Evolutionary conservation across 176 grass and related monocot species (phyloP).

Genomic region (Hsuehochloa calcarea): DNA sequence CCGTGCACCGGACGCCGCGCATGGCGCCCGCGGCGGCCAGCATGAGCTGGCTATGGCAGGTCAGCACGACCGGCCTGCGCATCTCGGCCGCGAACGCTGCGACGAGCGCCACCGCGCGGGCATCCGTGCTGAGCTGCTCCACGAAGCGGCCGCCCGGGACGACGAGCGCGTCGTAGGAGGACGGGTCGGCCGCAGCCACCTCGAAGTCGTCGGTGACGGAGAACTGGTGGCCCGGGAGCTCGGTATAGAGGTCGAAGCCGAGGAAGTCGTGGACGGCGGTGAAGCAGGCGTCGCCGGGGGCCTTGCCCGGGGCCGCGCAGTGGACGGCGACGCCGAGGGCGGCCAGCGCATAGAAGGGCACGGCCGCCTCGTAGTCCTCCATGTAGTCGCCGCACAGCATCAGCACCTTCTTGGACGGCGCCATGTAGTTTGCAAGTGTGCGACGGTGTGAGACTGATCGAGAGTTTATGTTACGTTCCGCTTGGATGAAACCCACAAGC

Average conservation of each 20-base stretch:
- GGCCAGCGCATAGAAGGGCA: conserved; percentile 26
- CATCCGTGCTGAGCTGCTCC: conserved; percentile 30
- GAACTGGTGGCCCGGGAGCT: conserved; percentile 42
- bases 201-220: conserved; percentile 21
- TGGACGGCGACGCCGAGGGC: too few relatives aligned
- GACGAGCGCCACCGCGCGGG: neutral
- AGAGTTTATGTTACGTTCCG: too few relatives aligned
- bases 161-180: conserved; percentile 33
- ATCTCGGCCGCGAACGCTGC: neutral
- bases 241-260: conserved; percentile 39
- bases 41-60: conserved; percentile 41
- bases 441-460: too few relatives aligned
- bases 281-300: conserved; percentile 28
- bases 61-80: conserved; percentile 20
- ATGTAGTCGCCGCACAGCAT: conserved; percentile 46
- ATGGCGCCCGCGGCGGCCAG: conserved; percentile 33
- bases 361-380: conserved; percentile 55
- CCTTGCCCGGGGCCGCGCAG: neutral
- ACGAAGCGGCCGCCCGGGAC: conserved; percentile 34
- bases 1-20: conserved; percentile 27
- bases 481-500: too few relatives aligned
- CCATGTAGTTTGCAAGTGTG: neutral
- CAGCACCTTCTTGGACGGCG: conserved; percentile 22
- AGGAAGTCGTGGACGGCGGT: conserved; percentile 39
- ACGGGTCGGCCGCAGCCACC: conserved; percentile 4